Base-by-base conservation (phyloP, 495 filamentous ascomycete species). In the Aspergillus baeticus region DNA sequence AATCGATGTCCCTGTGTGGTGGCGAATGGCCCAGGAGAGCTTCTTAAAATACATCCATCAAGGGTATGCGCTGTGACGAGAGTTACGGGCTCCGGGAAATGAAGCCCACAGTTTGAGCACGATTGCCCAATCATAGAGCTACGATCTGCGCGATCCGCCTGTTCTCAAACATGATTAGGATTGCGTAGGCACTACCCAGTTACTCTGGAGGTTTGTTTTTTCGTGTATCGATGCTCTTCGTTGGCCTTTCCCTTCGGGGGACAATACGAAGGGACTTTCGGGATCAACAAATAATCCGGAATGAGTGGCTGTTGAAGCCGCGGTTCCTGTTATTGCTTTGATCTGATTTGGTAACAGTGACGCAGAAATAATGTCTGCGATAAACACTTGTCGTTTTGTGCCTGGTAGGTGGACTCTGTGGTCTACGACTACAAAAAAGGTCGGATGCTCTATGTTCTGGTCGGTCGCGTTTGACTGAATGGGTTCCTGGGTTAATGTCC, bases 121-220 rank as follows among this genome's bases (percentile, higher is more conserved):
- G 37, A 48, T 51, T 15, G 42, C 38, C 62, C 62, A 62, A 58
- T 60, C 15, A 54, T 8, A 26, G 37, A 29, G 26, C 14, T 52
- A 42, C 23, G 75, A 78, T 66, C 63, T 66, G 55, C 60, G 42
- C 38, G 51, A 29, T 43, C 60, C 57, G 58, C 54, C 60, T 52
- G 54, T 56, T 63, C 56, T 66, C 63, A 62, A 60, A 61, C 53
- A 51, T 43, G 54, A 60, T 47, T 54, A 59, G 53, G 46, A 51
- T 57, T 48, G 46, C 55, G 55, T 49, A 44, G 26, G 34, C 53
- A n/a, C n/a, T n/a, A n/a, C 54, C 54, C 26, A 4, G 26, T 29
- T 3, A 29, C 8, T 8, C 26, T 29, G 26, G 26, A 29, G 31
- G 35, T 4, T 20, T 49, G 20, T 56, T 57, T 22, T 22, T 51